These are phyloP conservation scores for Cyphellophora attinorum DNA, from an alignment of 2,329 filamentous ascomycete species.

Conservation along the genomic window DNA sequence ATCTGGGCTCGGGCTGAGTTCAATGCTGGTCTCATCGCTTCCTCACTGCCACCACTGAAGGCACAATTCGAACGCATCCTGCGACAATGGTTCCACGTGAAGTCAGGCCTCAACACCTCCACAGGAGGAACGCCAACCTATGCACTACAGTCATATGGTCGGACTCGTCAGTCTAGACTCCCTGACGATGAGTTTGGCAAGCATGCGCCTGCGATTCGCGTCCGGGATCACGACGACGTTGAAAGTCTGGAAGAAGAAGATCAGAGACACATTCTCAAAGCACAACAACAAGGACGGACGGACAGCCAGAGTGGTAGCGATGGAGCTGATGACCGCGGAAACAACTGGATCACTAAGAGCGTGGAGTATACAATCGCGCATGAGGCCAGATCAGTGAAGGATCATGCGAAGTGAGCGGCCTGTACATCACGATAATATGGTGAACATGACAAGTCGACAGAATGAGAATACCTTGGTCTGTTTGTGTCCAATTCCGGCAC, in stretches of 20 bases:
- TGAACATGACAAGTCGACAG: too few species aligned
- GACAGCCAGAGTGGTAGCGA: slow-evolving; percentile 4
- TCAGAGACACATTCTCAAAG: slow-evolving; percentile 4
- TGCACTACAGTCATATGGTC: background rate
- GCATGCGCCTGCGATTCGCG: background rate
- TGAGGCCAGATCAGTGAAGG: too few species aligned
- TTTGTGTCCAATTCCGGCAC: too few species aligned
- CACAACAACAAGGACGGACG: background rate
- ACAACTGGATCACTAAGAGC: slow-evolving; percentile 5
- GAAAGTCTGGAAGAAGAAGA: slow-evolving; percentile 3
- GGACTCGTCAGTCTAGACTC: background rate
- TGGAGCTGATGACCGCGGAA: background rate
- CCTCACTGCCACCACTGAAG: slow-evolving; percentile 5
- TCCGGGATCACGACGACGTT: background rate
- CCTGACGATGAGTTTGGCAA: slow-evolving; percentile 1
- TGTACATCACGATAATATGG: too few species aligned
- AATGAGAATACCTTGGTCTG: too few species aligned
- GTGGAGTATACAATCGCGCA: slow-evolving; percentile 3
- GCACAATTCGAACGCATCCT: slow-evolving; percentile 4
- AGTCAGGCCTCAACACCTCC: slow-evolving; percentile 3
- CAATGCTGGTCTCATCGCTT: slow-evolving; percentile 3
- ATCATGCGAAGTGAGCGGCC: too few species aligned
- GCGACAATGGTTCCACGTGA: background rate
- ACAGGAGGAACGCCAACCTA: background rate
- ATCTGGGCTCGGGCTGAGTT: slow-evolving; percentile 3